phyloP scores from a whole-genome alignment of 2,329 filamentous ascomycete species.

The Dactylellina sp. region DNA sequence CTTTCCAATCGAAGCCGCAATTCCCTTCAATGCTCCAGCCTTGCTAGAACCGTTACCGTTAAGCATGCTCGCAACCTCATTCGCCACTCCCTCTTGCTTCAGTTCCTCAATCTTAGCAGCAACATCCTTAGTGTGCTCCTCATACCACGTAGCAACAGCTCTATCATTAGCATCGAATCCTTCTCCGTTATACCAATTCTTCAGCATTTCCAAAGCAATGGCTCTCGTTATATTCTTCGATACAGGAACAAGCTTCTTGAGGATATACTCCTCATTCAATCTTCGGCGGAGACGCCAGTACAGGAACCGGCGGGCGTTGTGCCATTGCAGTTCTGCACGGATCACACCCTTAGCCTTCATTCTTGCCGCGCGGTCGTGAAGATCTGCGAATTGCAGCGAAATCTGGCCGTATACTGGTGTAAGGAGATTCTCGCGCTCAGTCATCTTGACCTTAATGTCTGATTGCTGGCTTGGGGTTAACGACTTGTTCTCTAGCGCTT shows the following conservation, averaged over 20 bases:
- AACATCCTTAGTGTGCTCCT: conserved; percentile 87
- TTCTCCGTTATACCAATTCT: conserved; percentile 74
- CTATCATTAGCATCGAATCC: conserved; percentile 80
- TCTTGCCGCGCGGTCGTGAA: conserved; percentile 94
- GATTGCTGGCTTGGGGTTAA: conserved; percentile 80
- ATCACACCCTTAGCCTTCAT: conserved; percentile 99
- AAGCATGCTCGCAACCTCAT: conserved; percentile 77
- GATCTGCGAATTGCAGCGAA: conserved; percentile 94
- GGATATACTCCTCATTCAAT: conserved; percentile 95
- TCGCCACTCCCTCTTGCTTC: conserved; percentile 78
- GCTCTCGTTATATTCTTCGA: conserved; percentile 68
- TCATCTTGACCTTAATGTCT: conserved; percentile 85
- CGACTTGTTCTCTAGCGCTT: conserved; percentile 75
- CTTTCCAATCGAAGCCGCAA: conserved; percentile 85
- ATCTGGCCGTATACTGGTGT: conserved; percentile 95
- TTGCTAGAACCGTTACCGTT: conserved; percentile 69
- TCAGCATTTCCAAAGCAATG: conserved; percentile 78
- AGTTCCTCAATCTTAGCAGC: conserved; percentile 85
- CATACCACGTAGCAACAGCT: conserved; percentile 92
- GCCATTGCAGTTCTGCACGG: conserved; percentile 84
- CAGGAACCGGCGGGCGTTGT: conserved; percentile 93
- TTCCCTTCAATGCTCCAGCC: conserved; percentile 81
- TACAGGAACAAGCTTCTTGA: conserved; percentile 80
- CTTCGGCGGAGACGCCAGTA: conserved; percentile 99
- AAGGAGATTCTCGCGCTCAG: conserved; percentile 84